Percentiles rank a stretch among this genome's conserved stretches.
phyloP scores from a whole-genome alignment of 352 stramenopile genomes.

The Globisporangium middletonii region DNA sequence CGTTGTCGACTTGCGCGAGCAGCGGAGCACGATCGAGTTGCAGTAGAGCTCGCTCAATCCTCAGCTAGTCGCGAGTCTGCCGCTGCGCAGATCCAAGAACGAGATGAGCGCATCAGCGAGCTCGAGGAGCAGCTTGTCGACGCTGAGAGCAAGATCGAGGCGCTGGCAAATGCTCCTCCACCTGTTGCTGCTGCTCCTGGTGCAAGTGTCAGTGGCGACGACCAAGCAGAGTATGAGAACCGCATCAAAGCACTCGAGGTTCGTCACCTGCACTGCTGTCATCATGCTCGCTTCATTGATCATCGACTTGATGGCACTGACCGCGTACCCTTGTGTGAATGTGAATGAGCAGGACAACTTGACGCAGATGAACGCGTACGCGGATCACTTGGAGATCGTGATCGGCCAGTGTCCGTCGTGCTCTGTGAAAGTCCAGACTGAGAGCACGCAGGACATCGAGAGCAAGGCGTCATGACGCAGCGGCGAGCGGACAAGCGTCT shows the following conservation, averaged over 20 bases:
- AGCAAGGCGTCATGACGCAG: constrained; percentile 12
- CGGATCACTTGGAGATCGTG: constrained; percentile 69
- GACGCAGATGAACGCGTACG: constrained; percentile 72
- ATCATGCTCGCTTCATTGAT: neutral
- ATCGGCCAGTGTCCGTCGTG: constrained; percentile 67
- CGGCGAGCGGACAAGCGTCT: neutral
- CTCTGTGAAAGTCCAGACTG: constrained; percentile 63
- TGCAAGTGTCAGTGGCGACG: constrained; percentile 17
- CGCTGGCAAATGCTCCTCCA: constrained; percentile 4
- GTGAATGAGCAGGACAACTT: constrained; percentile 48
- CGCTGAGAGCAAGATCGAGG: constrained; percentile 14
- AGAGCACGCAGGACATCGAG: constrained; percentile 46
- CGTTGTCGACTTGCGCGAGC: neutral
- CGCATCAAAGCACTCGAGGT: constrained; percentile 69
- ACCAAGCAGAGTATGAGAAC: constrained; percentile 20
- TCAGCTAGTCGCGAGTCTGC: constrained; percentile 6
- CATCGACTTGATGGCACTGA: neutral
- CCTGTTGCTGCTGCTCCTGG: neutral
- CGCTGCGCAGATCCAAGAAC: constrained; percentile 19
- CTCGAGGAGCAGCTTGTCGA: constrained; percentile 26
- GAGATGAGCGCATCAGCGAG: constrained; percentile 29
- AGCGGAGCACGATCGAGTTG: constrained; percentile 30
- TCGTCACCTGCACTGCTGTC: neutral
- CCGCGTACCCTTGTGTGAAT: neutral
- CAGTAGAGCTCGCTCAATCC: constrained; percentile 13